A percentile compares a stretch with the other conserved stretches of the same genome.
phyloP scores from a whole-genome alignment of 1,284 basidiomycete species.

The Volvariella volvacea region DNA sequence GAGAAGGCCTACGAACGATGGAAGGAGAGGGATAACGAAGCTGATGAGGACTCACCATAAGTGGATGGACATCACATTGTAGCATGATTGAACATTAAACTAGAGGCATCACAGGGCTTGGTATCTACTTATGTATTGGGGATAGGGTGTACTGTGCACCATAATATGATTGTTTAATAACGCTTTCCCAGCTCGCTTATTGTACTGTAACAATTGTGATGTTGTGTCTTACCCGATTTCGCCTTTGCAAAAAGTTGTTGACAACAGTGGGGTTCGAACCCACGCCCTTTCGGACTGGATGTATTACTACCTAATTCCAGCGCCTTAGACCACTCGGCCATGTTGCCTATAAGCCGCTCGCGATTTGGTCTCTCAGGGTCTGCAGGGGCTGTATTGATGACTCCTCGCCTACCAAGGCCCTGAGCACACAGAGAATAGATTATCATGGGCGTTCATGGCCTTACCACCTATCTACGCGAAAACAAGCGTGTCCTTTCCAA shows the following conservation, averaged over 20 bases:
- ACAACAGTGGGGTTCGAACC: slow-evolving; percentile 37
- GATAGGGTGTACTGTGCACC: too few relatives aligned
- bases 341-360: slow-evolving; percentile 24
- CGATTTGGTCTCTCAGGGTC: background rate
- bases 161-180: background rate
- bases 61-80: slow-evolving; percentile 2
- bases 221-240: too few relatives aligned
- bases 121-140: too few relatives aligned
- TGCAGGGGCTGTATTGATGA: too few relatives aligned
- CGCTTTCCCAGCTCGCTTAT: too few relatives aligned
- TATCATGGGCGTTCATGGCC: slow-evolving; percentile 75
- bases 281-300: slow-evolving; percentile 35
- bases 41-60: slow-evolving; percentile 30
- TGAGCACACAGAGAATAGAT: background rate
- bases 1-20: slow-evolving; percentile 40
- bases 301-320: slow-evolving; percentile 36
- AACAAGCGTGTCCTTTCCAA: slow-evolving; percentile 56
- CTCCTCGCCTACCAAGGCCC: background rate
- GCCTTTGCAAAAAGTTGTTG: slow-evolving; percentile 14
- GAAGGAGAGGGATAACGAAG: slow-evolving; percentile 37
- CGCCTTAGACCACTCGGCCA: slow-evolving; percentile 50
- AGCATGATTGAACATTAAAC: too few relatives aligned
- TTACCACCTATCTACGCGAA: slow-evolving; percentile 75
- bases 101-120: too few relatives aligned
- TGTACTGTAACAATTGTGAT: too few relatives aligned